Conservation (phyloP, 805 yeast genomes). For the Lipomyces yamanashiensis region DNA sequence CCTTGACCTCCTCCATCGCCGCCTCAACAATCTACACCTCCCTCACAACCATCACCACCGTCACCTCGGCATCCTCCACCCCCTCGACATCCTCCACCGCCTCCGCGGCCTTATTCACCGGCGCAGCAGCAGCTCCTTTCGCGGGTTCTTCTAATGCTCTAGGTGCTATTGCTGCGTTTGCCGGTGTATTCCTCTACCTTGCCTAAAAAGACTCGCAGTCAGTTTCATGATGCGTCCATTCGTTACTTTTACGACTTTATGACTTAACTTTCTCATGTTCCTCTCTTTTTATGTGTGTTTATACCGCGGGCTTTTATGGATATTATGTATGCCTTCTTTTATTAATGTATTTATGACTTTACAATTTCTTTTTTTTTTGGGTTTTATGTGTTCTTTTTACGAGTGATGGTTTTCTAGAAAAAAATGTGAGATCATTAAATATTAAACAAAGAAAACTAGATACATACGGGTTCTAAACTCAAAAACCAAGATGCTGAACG, state of each 20-base stretch:
- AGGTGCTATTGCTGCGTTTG: background rate
- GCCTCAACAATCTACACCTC: slow-evolving; percentile 4
- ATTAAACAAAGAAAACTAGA: too few relatives aligned
- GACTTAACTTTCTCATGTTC: background rate
- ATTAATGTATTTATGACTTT: too few relatives aligned
- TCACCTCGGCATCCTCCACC: slow-evolving; percentile 9
- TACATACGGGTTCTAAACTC: too few relatives aligned
- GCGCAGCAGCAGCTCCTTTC: background rate
- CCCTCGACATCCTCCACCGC: slow-evolving; percentile 6
- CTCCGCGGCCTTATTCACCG: background rate
- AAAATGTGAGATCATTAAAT: too few relatives aligned
- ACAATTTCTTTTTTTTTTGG: too few relatives aligned
- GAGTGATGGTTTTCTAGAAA: too few relatives aligned
- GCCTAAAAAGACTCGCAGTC: background rate
- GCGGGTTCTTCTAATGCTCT: background rate
- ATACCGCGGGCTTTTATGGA: too few relatives aligned
- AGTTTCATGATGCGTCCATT: background rate
- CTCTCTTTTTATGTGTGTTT: too few relatives aligned
- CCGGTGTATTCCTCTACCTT: background rate
- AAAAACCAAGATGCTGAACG: too few relatives aligned
- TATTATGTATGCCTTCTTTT: too few relatives aligned
- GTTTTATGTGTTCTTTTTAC: too few relatives aligned
- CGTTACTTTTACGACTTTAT: background rate
- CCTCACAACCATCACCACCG: background rate
- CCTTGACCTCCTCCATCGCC: background rate